These are phyloP conservation scores for Boletus sp. DNA, from an alignment of 1,284 basidiomycete genomes.

Conservation along the genomic window DNA sequence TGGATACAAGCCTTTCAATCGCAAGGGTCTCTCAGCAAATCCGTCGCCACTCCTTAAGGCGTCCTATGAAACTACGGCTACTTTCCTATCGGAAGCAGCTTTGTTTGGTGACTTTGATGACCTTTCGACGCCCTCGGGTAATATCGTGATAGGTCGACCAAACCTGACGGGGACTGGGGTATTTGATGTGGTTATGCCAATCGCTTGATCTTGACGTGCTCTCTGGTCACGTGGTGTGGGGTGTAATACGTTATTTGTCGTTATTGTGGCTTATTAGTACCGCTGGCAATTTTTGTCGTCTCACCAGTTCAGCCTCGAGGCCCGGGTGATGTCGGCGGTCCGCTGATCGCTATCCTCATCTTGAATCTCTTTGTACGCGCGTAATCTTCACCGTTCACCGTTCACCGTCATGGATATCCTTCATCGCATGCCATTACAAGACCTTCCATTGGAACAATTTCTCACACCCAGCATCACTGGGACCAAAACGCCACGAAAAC, in stretches of 20 bases:
- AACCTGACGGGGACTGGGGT: constrained; percentile 83
- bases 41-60: constrained; percentile 95
- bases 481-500: constrained; percentile 24
- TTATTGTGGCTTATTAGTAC: constrained; percentile 20
- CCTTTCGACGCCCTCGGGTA: constrained; percentile 83
- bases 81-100: constrained; percentile 92
- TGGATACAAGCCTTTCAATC: constrained; percentile 96
- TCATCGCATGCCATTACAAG: constrained; percentile 46
- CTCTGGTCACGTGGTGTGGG: too few relatives aligned
- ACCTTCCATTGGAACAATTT: constrained; percentile 56
- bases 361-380: constrained; percentile 5
- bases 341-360: constrained; percentile 25
- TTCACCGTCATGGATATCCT: constrained; percentile 34
- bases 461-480: constrained; percentile 31
- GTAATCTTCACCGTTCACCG: constrained; percentile 12
- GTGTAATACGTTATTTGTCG: constrained; percentile 25
- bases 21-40: constrained; percentile 88
- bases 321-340: constrained; percentile 26
- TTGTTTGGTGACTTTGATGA: constrained; percentile 94
- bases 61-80: constrained; percentile 95
- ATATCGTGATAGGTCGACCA: constrained; percentile 87
- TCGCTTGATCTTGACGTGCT: constrained; percentile 29
- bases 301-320: constrained; percentile 20
- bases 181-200: constrained; percentile 75
- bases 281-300: constrained; percentile 19